phyloP scores from a whole-genome alignment of 305 asterid genomes.

The Andrographis paniculata region DNA sequence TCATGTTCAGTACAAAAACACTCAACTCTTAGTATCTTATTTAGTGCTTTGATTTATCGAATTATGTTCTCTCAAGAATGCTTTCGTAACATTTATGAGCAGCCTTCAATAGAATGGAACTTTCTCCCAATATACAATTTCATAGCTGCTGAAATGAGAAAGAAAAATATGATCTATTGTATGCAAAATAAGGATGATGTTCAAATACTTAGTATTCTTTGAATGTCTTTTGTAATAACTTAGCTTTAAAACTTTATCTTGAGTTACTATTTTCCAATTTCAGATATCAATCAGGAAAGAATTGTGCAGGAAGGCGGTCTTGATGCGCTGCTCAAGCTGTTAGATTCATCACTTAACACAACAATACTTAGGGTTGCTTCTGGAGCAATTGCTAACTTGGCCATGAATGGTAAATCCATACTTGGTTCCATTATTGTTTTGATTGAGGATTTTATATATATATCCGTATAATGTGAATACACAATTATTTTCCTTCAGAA shows the following conservation, averaged over 20 bases:
- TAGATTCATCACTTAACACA: slow-evolving; percentile 66
- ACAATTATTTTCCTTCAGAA: slow-evolving; percentile 34
- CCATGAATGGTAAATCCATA: slow-evolving; percentile 67
- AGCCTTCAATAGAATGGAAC: too few species aligned
- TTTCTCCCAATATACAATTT: too few species aligned
- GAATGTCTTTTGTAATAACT: too few species aligned
- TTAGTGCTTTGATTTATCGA: slow-evolving; percentile 8
- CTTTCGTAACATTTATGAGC: too few species aligned
- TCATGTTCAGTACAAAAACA: too few species aligned
- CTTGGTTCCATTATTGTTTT: slow-evolving; percentile 10
- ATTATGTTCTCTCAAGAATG: not conserved
- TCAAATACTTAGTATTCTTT: too few species aligned
- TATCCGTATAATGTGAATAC: slow-evolving; percentile 11
- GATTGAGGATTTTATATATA: slow-evolving; percentile 2
- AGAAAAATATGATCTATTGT: too few species aligned
- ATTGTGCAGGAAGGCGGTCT: slow-evolving; percentile 88
- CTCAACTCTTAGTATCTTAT: too few species aligned
- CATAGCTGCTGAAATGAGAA: too few species aligned
- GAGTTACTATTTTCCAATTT: slow-evolving; percentile 18
- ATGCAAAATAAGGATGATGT: too few species aligned
- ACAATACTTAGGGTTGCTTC: slow-evolving; percentile 88
- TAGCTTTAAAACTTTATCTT: too few species aligned
- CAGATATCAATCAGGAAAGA: slow-evolving; percentile 75
- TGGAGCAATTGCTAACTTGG: slow-evolving; percentile 93
- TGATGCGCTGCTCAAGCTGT: slow-evolving; percentile 70